phyloP scores from a whole-genome alignment of 345 rosid species.

The Draba incana region DNA sequence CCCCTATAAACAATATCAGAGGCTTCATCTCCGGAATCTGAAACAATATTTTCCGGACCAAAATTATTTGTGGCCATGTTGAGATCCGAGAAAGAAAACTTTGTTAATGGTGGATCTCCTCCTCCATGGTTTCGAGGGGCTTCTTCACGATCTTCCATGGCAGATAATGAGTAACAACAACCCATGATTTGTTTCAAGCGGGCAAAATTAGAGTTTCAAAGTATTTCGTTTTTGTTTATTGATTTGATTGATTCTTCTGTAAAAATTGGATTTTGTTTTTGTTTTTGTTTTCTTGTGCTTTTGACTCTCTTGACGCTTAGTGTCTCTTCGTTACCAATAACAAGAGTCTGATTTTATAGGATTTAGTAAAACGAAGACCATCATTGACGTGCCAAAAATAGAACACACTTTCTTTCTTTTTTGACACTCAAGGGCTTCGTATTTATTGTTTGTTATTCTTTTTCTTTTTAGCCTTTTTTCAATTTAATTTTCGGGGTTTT shows the following conservation, averaged over 20 bases:
- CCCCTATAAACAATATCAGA: constrained; percentile 64
- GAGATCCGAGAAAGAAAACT: constrained; percentile 64
- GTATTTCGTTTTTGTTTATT: not conserved
- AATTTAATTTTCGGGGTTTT: not conserved
- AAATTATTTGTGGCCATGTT: constrained; percentile 62
- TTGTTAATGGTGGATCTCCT: constrained; percentile 46
- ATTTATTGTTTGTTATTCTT: not conserved
- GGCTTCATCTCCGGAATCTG: constrained; percentile 52
- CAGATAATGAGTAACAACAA: constrained; percentile 62
- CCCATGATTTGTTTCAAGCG: constrained; percentile 54
- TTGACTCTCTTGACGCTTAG: constrained; percentile 27
- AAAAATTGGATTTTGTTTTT: not conserved
- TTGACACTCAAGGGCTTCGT: constrained; percentile 5
- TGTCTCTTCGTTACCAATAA: constrained; percentile 29
- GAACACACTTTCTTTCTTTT: constrained; percentile 5
- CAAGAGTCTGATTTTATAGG: constrained; percentile 16
- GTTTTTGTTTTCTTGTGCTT: constrained; percentile 11
- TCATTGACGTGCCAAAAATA: constrained; percentile 24
- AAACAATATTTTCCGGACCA: constrained; percentile 58
- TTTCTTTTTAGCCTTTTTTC: too few species aligned
- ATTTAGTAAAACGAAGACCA: constrained; percentile 13
- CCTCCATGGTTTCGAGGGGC: constrained; percentile 30
- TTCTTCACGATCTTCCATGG: constrained; percentile 39
- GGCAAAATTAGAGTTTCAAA: constrained; percentile 15
- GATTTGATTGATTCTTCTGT: not conserved